Base-by-base conservation (phyloP, 1,284 basidiomycete species). In the Microbotryum silenes-acaulis region DNA sequence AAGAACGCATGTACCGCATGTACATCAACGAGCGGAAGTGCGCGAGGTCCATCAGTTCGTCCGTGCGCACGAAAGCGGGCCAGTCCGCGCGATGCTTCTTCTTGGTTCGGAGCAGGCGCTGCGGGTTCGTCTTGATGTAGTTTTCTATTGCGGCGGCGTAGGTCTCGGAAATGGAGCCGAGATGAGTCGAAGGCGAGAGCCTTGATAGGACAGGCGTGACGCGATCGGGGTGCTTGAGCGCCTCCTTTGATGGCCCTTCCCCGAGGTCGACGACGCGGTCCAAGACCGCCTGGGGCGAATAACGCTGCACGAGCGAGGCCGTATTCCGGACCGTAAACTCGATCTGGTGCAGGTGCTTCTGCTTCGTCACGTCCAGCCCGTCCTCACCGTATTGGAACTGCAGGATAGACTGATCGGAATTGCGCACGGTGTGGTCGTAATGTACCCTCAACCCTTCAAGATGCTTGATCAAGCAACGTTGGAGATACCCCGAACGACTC, bases 331-430 rank as follows among this genome's bases (percentile, higher is more conserved):
- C 88, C 57, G 91, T 86, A 76, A 98, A 99, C 72, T 92, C 88
- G 77, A 97, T 97, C 73, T 97, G 84, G 62, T 85, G 83, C 20
- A 79, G 72, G 64, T 80, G 77, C 68, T 76, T 75, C 54, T 71
- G 70, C 77, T 91, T 94, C 62, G 93, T 97, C 46, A 97, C 91
- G 74, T 99, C 96, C 60, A 99, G 81, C 16, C 88, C 87, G 72
- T 99, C 96, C 63, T 97, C 96, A 20, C 96, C 96, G 75, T 99
- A 99, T 65, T 88, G 81, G 81, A 99, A 99, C 77, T 99, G 96
- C 68, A 96, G 88, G 44, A 99, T 80, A 1, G 91, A 90, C 20
- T 85, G 84, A 74, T 99, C 96, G 71, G 88, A 88, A 63, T 94
- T 94, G 64, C 96, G 88, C 44, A 99, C 93, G 21, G 96, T 98